These are phyloP conservation scores for Trifolium dubium DNA, from an alignment of 306 rosid species.

Conservation along the genomic window DNA sequence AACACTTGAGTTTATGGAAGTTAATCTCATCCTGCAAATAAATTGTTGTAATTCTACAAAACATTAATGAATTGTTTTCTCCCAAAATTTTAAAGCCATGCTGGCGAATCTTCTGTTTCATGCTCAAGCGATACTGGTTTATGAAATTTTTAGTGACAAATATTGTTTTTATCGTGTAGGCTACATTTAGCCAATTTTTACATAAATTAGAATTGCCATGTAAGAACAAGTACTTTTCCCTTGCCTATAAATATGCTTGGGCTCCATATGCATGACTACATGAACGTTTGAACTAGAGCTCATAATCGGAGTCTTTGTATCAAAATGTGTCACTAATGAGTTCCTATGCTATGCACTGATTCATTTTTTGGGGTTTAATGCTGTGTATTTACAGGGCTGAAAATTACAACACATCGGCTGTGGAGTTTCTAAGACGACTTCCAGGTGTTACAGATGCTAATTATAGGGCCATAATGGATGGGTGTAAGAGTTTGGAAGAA, in stretches of 20 bases:
- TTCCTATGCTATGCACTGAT: neutral
- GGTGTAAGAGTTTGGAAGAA: slow-evolving; percentile 86
- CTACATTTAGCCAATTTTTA: slow-evolving; percentile 11
- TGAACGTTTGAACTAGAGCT: neutral
- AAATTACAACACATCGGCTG: slow-evolving; percentile 90
- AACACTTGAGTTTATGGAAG: slow-evolving; percentile 20
- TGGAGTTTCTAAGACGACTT: slow-evolving; percentile 91
- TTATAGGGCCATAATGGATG: slow-evolving; percentile 89
- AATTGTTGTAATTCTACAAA: slow-evolving; percentile 5
- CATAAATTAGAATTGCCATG: slow-evolving; percentile 29
- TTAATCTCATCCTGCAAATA: neutral
- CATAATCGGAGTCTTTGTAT: neutral
- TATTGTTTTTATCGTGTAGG: neutral
- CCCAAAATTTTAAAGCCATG: slow-evolving; percentile 2
- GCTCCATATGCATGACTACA: slow-evolving; percentile 4
- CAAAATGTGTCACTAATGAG: slow-evolving; percentile 19
- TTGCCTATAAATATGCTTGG: neutral
- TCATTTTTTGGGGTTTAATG: slow-evolving; percentile 29
- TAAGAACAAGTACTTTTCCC: slow-evolving; percentile 13
- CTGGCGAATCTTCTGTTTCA: slow-evolving; percentile 1
- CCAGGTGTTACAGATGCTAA: slow-evolving; percentile 91
- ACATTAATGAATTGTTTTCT: slow-evolving; percentile 27
- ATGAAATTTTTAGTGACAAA: slow-evolving; percentile 1
- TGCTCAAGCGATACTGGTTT: slow-evolving; percentile 15
- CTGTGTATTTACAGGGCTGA: slow-evolving; percentile 70